Evolutionary conservation across 805 yeast genomes (phyloP), one percentile per base, ranked within the genome.

Genomic region (Aciculoconidium aculeatum): DNA sequence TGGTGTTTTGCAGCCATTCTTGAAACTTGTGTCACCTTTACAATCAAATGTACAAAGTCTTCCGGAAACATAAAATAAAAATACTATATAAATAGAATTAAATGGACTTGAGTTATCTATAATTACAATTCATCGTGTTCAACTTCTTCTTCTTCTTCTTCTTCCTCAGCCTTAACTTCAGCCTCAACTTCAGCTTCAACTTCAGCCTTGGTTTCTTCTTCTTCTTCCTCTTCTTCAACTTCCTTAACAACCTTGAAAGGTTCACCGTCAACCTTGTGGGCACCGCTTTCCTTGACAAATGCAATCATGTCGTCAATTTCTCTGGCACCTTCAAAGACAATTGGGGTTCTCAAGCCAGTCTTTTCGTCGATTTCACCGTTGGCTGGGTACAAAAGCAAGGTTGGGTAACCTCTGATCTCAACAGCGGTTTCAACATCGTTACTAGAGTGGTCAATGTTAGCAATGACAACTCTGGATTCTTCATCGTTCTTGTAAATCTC

Each of bases 361-460:
- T 51, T 47, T 32, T 53, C 58, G 44, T 65, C 67, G 21, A 59
- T 37, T 34, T 56, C 55, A 35, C 67, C 70, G 41, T 63, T 56
- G 40, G 95, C 97, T 49, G 95, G 96, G 70, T 78, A 92, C 35
- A 90, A 71, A 52, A 81, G 72, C 46, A 92, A 65, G 33, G 96
- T 90, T 62, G 98, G 98, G 72, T 84, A 92, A 34, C 96, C 96
- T 40, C 72, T 65, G 45, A 92, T 78, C 26, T 76, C 78, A 30
- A 45, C 28, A 19, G 62, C 55, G 43, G 83, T 81, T 35, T 76
- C 80, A 37, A 90, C 85, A 56, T 92, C 98, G 57, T 92, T 92
- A 45, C 67, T 69, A 35, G 95, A 80, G 55, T 90, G 94, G 62
- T 92, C 96, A 33, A 92, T 61, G 59, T 88, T 77, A 44, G 95